A percentile compares a stretch with the other conserved stretches of the same genome.
Conservation (phyloP, 768 basidiomycete genomes). For the Suillus plorans region DNA sequence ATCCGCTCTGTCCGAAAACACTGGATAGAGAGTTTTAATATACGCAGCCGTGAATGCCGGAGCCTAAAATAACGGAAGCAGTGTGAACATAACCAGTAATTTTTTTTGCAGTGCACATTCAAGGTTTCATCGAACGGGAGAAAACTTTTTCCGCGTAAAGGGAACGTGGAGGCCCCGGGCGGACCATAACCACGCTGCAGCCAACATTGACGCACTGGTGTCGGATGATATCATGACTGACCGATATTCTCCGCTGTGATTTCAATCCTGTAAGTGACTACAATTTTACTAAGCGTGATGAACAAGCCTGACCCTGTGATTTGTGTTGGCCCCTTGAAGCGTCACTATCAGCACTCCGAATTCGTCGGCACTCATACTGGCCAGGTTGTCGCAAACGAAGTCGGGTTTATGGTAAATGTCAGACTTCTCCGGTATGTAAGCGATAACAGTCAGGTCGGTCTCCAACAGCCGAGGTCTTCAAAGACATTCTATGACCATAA, state of each 20-base stretch:
- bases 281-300: background rate
- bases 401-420: slow-evolving; percentile 65
- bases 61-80: slow-evolving; percentile 28
- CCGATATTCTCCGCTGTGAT: slow-evolving; percentile 48
- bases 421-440: slow-evolving; percentile 55
- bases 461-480: slow-evolving; percentile 54
- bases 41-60: slow-evolving; percentile 53
- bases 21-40: slow-evolving; percentile 49
- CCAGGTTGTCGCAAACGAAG: slow-evolving; percentile 50
- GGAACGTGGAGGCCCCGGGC: background rate
- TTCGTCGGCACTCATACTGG: slow-evolving; percentile 49
- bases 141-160: background rate
- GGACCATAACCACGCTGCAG: background rate
- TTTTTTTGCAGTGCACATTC: background rate
- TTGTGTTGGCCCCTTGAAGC: slow-evolving; percentile 60
- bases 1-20: slow-evolving; percentile 58
- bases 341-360: slow-evolving; percentile 47
- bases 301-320: slow-evolving; percentile 42
- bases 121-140: background rate
- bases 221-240: slow-evolving; percentile 29
- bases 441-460: slow-evolving; percentile 55
- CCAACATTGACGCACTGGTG: background rate
- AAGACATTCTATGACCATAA: slow-evolving; percentile 43
- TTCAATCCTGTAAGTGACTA: slow-evolving; percentile 6
- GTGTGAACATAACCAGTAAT: background rate